Evolutionary conservation across 1,284 basidiomycete species (phyloP).

Genomic region (Hemileia vastatrix): DNA sequence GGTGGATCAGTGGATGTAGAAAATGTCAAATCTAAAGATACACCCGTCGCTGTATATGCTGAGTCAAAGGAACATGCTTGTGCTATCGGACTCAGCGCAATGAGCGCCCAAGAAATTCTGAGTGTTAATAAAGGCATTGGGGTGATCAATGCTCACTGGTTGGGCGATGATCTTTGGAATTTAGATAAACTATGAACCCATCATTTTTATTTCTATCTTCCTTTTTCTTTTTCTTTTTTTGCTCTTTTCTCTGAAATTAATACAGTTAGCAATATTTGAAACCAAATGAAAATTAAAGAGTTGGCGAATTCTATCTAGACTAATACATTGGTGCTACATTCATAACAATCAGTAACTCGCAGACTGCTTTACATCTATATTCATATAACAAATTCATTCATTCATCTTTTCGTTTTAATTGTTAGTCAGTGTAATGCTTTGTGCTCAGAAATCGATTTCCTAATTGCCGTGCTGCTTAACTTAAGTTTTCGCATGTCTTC

Average conservation of each 20-base stretch:
- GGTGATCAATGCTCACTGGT: constrained; percentile 72
- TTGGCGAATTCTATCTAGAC: no score
- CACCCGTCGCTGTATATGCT: constrained; percentile 75
- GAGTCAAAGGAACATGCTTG: constrained; percentile 94
- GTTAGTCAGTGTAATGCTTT: no score
- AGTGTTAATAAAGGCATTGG: constrained; percentile 80
- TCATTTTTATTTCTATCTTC: no score
- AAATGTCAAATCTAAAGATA: constrained; percentile 57
- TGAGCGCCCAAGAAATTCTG: constrained; percentile 79
- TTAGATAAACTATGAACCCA: constrained; percentile 52
- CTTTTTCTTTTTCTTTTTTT: no score
- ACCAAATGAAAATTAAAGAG: no score
- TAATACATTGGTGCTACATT: no score
- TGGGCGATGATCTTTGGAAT: constrained; percentile 85
- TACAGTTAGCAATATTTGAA: no score
- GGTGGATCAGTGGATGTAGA: constrained; percentile 77
- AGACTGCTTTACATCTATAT: no score
- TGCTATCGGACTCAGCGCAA: constrained; percentile 73
- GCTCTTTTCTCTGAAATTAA: no score
- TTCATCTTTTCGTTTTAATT: no score
- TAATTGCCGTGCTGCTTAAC: constrained; percentile 11
- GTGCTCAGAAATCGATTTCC: constrained; percentile 6
- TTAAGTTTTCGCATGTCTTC: not conserved
- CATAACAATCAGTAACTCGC: no score
- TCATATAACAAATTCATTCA: no score